phyloP scores from a whole-genome alignment of 1,284 basidiomycete species.

The Microbotryum intermedium region DNA sequence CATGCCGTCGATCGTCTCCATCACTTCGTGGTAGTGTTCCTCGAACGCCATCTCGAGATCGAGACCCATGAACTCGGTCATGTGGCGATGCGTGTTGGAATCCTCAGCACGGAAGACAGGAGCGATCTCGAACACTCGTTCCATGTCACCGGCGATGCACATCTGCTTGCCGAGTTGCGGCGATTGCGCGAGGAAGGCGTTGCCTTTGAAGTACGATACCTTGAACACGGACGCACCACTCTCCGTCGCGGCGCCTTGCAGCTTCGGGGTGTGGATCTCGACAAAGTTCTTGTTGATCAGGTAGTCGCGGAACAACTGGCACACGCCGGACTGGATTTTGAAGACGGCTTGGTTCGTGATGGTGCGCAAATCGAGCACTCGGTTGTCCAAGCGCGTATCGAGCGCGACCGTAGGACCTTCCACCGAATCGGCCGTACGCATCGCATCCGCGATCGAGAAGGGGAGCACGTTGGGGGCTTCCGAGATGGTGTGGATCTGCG shows the following conservation, averaged over 20 bases:
- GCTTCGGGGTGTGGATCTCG: slow-evolving; percentile 96
- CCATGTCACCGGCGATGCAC: slow-evolving; percentile 97
- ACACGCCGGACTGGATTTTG: slow-evolving; percentile 78
- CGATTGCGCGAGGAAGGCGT: slow-evolving; percentile 88
- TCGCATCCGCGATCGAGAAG: slow-evolving; percentile 89
- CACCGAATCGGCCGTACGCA: slow-evolving; percentile 20
- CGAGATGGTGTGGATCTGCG: slow-evolving; percentile 71
- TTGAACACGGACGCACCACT: slow-evolving; percentile 96
- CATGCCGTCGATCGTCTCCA: slow-evolving; percentile 76
- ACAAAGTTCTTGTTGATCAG: slow-evolving; percentile 68
- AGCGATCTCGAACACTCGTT: slow-evolving; percentile 94
- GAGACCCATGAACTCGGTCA: slow-evolving; percentile 97
- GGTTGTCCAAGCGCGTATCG: slow-evolving; percentile 90
- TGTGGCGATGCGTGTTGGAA: slow-evolving; percentile 92
- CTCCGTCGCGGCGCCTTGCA: slow-evolving; percentile 95
- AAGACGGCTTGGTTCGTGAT: slow-evolving; percentile 96
- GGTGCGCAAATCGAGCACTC: slow-evolving; percentile 88
- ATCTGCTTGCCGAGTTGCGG: slow-evolving; percentile 98
- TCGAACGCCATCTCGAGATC: slow-evolving; percentile 99
- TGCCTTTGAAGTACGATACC: slow-evolving; percentile 94
- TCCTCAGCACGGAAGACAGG: slow-evolving; percentile 96
- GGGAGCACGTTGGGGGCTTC: slow-evolving; percentile 62
- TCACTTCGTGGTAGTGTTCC: slow-evolving; percentile 93
- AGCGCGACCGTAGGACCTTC: slow-evolving; percentile 52
- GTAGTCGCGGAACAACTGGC: slow-evolving; percentile 79